Base-by-base conservation (phyloP, 768 basidiomycete species). In the Lepiota subincarnata region DNA sequence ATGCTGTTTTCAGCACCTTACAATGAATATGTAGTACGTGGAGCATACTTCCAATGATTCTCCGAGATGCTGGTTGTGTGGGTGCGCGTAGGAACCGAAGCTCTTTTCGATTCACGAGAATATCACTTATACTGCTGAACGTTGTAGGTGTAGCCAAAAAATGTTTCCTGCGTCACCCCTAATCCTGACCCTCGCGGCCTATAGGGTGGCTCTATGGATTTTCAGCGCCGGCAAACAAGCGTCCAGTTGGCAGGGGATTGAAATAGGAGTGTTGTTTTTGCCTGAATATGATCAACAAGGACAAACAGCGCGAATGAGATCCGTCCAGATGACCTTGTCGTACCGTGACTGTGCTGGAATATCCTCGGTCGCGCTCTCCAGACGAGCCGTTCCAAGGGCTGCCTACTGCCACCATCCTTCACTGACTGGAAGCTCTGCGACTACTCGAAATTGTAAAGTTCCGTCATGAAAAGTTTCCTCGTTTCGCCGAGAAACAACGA, bases 351-450 rank as follows among this genome's bases (percentile, higher is more conserved):
- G 4, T 11, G 6, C 45, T 54, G 53, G 53, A 54, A 41, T 46
- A 54, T 54, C 46, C 46, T 54, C 53, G 53, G 53, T 48, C 34
- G 31, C 28, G 13, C 26, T 31, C 5, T 4, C 10, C 28, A 42
- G 18, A 22, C 38, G 35, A n/a, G 16, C n/a, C 14, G 14, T 22
- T 40, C 19, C 18, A 2, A 13, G 24, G 14, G 8, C n/a, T 16
- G n/a, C 16, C 35, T 34, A 16, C 31, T 47, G 31, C 16, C 6
- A 16, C 20, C 19, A 16, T 5, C n/a, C 31, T 35, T 35, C 19
- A 20, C 22, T 43, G 19, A 19, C 13, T 41, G 13, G 26, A 41
- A 31, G 28, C 34, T 40, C 37, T 36, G 11, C 20, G 16, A 16
- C 19, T 24, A 35, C 12, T 46, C 36, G 24, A 20, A 38, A 1